Evolutionary conservation across 345 rosid genomes (phyloP), one percentile per base, ranked within the genome.

Genomic region (Dimocarpus longan): DNA sequence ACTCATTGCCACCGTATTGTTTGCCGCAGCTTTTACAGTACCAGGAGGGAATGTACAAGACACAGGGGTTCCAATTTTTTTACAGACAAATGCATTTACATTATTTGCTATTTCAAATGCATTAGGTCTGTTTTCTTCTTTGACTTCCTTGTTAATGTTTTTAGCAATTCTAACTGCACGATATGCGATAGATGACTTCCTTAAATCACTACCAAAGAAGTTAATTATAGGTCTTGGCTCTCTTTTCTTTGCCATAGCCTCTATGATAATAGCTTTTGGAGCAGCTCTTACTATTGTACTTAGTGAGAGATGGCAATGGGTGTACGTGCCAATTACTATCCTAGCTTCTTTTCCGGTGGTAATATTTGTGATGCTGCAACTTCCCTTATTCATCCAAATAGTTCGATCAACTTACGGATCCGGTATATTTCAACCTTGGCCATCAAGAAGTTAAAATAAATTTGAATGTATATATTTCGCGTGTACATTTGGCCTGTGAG

Each of bases 11-110:
- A 76, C 83, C 0, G 32, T 71, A 16, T 59, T 66, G 22, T 76
- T 81, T 42, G 79, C 82, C 32, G 79, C 82, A n/a, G 70, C 75
- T 28, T 56, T 80, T 70, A 80, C 79, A 0, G 72, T 70, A n/a
- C 83, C 83, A 3, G 79, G 70, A 15, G 76, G 83, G n/a, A 52
- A 54, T 59, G 15, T 48, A 10, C 0, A 48, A 10, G 54, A 11
- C 4, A 48, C 12, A 12, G 56, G 56, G 18, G 59, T 68, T 43
- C 79, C 82, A 15, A 46, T 69, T n/a, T 75, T 74, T 71, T 32
- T 71, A 6, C 13, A 13, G 13, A 40, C 50, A 44, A 70, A 60
- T 26, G 4, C 82, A 50, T 80, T 70, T 56, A 39, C 63, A 5
- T 5, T 70, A 6, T 80, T 80, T 40, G 71, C 59, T n/a, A 37